Conservation (phyloP, 2,329 filamentous ascomycete species). For the Stachybotrys chlorohalonatus region DNA sequence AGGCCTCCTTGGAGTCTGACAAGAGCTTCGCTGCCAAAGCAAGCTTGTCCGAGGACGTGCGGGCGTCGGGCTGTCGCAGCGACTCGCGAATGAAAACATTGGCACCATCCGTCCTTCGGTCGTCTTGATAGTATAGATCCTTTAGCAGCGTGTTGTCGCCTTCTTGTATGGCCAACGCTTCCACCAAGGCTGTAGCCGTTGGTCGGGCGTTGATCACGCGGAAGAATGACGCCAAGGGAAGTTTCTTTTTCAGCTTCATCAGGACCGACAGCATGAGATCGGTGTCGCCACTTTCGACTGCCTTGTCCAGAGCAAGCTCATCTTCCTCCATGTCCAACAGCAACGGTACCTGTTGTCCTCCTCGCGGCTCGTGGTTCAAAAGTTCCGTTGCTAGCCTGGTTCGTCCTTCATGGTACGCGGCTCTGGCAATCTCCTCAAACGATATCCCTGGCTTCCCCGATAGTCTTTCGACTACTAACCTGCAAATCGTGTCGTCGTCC, state of each 20-base stretch:
- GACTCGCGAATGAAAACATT: constrained; percentile 82
- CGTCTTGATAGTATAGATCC: constrained; percentile 95
- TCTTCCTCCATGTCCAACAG: constrained; percentile 94
- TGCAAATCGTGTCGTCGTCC: constrained; percentile 81
- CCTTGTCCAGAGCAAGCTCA: constrained; percentile 89
- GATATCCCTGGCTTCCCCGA: constrained; percentile 87
- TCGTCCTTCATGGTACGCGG: constrained; percentile 90
- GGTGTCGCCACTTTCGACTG: constrained; percentile 89
- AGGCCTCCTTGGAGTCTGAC: constrained; percentile 70
- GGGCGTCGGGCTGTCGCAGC: constrained; percentile 59
- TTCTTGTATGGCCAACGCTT: constrained; percentile 64
- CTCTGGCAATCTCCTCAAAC: constrained; percentile 86
- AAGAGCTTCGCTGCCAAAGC: constrained; percentile 78
- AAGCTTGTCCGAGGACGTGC: constrained; percentile 73
- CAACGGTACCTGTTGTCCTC: constrained; percentile 91
- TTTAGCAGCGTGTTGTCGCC: constrained; percentile 76
- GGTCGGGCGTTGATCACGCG: constrained; percentile 79
- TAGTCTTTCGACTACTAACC: constrained; percentile 76
- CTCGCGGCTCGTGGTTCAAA: constrained; percentile 86
- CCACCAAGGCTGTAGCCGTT: constrained; percentile 79
- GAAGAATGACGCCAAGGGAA: constrained; percentile 88
- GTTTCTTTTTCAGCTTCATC: constrained; percentile 78
- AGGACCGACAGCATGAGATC: constrained; percentile 89
- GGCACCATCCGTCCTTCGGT: constrained; percentile 79
- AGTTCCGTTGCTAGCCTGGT: constrained; percentile 82